Percentiles rank a stretch among this genome's conserved stretches.
phyloP scores from a whole-genome alignment of 2,329 filamentous ascomycete genomes.

The Clarireedia paspali region DNA sequence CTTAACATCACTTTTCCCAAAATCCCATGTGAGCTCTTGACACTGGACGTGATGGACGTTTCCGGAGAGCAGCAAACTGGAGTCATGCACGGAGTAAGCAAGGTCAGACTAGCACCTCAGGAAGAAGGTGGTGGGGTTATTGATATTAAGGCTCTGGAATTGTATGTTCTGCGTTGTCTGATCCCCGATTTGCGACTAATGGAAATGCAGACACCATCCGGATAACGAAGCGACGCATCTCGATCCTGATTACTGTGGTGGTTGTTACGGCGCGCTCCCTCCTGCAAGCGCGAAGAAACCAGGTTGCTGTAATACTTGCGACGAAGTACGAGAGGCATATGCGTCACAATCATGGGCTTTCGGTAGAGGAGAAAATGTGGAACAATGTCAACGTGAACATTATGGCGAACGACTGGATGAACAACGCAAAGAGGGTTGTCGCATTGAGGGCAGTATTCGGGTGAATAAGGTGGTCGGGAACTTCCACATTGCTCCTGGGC shows the following conservation, averaged over 20 bases:
- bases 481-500: constrained; percentile 95
- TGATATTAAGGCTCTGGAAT: constrained; percentile 58
- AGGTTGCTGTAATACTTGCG: constrained; percentile 96
- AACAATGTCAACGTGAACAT: constrained; percentile 92
- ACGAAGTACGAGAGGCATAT: constrained; percentile 94
- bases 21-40: constrained; percentile 89
- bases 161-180: constrained; percentile 38
- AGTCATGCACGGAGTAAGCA: constrained; percentile 85
- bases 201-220: constrained; percentile 45
- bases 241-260: constrained; percentile 85
- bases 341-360: constrained; percentile 88
- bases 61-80: constrained; percentile 95
- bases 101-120: constrained; percentile 70
- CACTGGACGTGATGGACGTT: constrained; percentile 98
- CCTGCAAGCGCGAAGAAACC: constrained; percentile 65
- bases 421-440: constrained; percentile 87
- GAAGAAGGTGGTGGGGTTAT: constrained; percentile 70
- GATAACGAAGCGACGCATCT: constrained; percentile 69
- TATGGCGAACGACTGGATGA: constrained; percentile 82
- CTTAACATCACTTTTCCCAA: constrained; percentile 94
- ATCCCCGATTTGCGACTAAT: constrained; percentile 8
- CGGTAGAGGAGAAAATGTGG: constrained; percentile 81
- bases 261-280: constrained; percentile 78
- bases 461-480: constrained; percentile 99
- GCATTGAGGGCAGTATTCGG: constrained; percentile 81